Base-by-base conservation (phyloP, 352 stramenopile genomes). In the Pythium sp. region DNA sequence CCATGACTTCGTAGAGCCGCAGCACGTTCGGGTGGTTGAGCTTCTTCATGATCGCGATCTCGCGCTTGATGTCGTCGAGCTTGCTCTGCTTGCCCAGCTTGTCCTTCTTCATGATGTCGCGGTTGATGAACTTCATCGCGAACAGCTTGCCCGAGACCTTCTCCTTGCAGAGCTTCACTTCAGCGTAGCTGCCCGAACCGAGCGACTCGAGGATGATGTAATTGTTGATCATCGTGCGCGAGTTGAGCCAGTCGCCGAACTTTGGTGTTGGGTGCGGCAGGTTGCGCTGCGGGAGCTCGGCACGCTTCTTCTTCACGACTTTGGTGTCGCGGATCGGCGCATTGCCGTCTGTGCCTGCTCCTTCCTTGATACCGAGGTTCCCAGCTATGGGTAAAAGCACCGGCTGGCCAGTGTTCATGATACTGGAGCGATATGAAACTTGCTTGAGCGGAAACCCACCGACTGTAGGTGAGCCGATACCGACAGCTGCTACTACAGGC, bases 21-120 rank as follows among this genome's bases (percentile, higher is more conserved):
- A 99, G 73, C 0, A 99, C 80, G 64, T 99, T 98, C 3, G 95
- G 95, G 77, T 99, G 97, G 32, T 90, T 87, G 11, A 99, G 76
- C 65, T 98, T 98, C 76, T 99, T 99, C 96, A 99, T 99, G 54
- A 98, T 95, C 4, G 94, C 96, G 74, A 99, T 98, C 72, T 99
- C 96, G 51, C 89, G 84, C 78, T 99, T 92, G 73, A 92, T 94
- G 62, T 93, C 84, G 57, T 92, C 83, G 14, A 92, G 72, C 68
- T 91, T 91, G 72, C 83, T 90, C 43, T 92, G 82, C 49, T 91
- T 91, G 9, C 81, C 82, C 0, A 94, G 73, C 54, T 92, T 92
- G 64, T 92, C 82, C 47, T 92, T 91, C 71, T 93, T 90, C 80
- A 96, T 91, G 36, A 96, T 78, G 54, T 94, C 89, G 41, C 90